Percentiles rank a stretch among this genome's conserved stretches.
Evolutionary conservation across 768 basidiomycete species (phyloP).

Genomic region (Exidia glandulosa): DNA sequence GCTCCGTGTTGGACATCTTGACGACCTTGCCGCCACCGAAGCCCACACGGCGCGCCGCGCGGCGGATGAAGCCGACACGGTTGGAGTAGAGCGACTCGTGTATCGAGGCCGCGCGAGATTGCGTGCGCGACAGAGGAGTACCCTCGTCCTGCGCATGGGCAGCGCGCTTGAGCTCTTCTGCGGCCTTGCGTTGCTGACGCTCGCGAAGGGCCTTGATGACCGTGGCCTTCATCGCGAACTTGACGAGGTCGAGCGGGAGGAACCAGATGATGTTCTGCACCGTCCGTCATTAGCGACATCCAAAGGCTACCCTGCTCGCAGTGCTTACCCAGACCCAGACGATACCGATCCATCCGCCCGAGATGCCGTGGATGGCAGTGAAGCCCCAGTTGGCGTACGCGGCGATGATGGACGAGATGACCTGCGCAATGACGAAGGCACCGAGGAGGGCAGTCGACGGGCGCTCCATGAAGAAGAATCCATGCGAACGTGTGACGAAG

Average conservation of each 20-base stretch:
- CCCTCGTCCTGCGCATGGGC: constrained; percentile 38
- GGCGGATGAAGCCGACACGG: constrained; percentile 86
- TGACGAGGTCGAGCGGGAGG: constrained; percentile 88
- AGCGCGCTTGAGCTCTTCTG: constrained; percentile 22
- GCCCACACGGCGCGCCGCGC: constrained; percentile 79
- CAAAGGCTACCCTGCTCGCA: not conserved
- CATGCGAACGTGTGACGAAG: constrained; percentile 89
- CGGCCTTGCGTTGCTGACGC: constrained; percentile 35
- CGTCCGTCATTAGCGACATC: not conserved
- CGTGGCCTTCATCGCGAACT: constrained; percentile 92
- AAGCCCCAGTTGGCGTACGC: constrained; percentile 92
- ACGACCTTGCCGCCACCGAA: constrained; percentile 60
- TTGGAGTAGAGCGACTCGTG: constrained; percentile 93
- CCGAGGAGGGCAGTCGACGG: constrained; percentile 79
- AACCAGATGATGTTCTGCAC: constrained; percentile 90
- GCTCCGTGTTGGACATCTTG: constrained; percentile 62
- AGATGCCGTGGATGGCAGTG: constrained; percentile 68
- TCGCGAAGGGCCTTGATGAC: constrained; percentile 76
- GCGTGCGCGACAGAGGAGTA: constrained; percentile 73
- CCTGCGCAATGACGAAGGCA: constrained; percentile 90
- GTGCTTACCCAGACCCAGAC: constrained; percentile 86
- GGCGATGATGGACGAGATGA: constrained; percentile 92
- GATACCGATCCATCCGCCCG: constrained; percentile 94
- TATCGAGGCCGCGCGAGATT: constrained; percentile 79
- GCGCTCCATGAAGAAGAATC: constrained; percentile 95